Conservation (phyloP, 2,329 filamentous ascomycete genomes). For the Ustulina deusta region DNA sequence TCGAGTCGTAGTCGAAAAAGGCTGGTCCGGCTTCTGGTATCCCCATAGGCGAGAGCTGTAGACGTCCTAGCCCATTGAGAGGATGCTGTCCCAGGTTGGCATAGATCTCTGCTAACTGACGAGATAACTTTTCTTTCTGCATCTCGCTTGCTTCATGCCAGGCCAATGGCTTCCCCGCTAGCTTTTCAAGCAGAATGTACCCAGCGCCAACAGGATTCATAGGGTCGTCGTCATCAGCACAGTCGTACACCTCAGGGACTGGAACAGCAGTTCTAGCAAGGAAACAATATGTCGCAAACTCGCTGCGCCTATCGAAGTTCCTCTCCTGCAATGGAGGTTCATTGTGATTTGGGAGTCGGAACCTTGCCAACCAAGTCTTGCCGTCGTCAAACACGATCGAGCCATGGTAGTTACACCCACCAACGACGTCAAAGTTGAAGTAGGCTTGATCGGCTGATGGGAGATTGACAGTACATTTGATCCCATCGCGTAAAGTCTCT, state of each 20-base stretch:
- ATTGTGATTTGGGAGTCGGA: constrained; percentile 35
- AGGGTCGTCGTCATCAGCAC: constrained; percentile 35
- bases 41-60: constrained; percentile 34
- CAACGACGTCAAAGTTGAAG: constrained; percentile 31
- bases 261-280: constrained; percentile 32
- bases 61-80: constrained; percentile 32
- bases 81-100: constrained; percentile 28
- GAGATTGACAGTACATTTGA: constrained; percentile 35
- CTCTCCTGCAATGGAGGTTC: constrained; percentile 34
- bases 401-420: constrained; percentile 34
- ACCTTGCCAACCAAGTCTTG: constrained; percentile 37
- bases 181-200: constrained; percentile 37
- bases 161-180: constrained; percentile 33
- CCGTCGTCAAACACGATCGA: constrained; percentile 37
- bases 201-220: constrained; percentile 35
- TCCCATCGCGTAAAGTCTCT: constrained; percentile 28
- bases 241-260: constrained; percentile 36
- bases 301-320: constrained; percentile 38
- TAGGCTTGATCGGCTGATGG: constrained; percentile 36
- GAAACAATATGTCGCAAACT: constrained; percentile 37
- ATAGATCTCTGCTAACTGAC: constrained; percentile 36
- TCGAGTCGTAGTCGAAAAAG: constrained; percentile 37
- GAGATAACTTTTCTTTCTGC: constrained; percentile 33
- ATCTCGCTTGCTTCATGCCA: constrained; percentile 33
- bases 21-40: constrained; percentile 32